Evolutionary conservation across 1,284 basidiomycete species (phyloP).

Genomic region (Xanthoconium separans): DNA sequence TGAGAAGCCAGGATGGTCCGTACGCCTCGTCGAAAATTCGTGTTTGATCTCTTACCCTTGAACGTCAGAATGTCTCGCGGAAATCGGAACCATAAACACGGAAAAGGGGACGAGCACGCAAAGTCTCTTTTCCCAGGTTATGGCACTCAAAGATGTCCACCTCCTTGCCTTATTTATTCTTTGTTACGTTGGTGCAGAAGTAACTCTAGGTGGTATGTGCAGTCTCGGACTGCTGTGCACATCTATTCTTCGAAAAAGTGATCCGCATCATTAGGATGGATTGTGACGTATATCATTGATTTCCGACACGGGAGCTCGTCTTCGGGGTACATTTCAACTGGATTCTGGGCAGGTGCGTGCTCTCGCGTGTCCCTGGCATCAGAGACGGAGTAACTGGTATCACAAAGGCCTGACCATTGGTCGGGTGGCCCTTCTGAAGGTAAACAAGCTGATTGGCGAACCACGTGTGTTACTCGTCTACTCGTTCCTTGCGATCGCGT

Average conservation of each 20-base stretch:
- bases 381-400: neutral
- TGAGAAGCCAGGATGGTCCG: conserved; percentile 52
- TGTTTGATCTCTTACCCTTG: neutral
- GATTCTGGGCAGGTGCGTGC: conserved; percentile 43
- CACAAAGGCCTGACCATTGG: conserved; percentile 18
- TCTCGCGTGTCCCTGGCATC: neutral
- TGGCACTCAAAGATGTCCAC: conserved; percentile 45
- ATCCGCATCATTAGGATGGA: conserved; percentile 38
- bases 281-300: conserved; percentile 44
- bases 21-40: neutral
- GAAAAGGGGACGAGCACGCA: conserved; percentile 24
- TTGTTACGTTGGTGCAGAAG: conserved; percentile 55
- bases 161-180: conserved; percentile 50
- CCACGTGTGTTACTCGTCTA: conserved; percentile 16
- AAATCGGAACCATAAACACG: conserved; percentile 29
- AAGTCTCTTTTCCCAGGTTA: conserved; percentile 48
- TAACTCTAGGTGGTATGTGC: conserved; percentile 45
- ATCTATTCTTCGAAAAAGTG: neutral
- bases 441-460: conserved; percentile 22
- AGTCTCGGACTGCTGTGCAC: neutral
- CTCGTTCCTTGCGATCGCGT: conserved; percentile 31
- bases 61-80: conserved; percentile 17
- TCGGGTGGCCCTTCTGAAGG: conserved; percentile 18
- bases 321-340: conserved; percentile 46
- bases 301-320: conserved; percentile 42